Conservation (phyloP, 2,329 filamentous ascomycete genomes). For the Pestalotiopsis sp. region DNA sequence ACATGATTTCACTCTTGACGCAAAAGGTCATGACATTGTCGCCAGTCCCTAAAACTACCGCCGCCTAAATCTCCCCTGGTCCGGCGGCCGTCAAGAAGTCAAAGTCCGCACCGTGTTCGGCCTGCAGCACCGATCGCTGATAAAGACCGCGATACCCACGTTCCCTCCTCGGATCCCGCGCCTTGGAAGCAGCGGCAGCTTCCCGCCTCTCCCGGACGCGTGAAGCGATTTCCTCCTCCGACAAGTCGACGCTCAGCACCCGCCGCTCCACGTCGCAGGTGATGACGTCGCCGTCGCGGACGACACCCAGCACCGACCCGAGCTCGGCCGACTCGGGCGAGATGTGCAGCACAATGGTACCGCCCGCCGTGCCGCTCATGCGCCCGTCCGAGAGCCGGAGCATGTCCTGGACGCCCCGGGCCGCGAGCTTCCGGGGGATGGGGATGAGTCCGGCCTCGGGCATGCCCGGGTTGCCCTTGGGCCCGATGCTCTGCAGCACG, state of each 20-base stretch:
- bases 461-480: constrained; percentile 90
- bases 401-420: constrained; percentile 74
- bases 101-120: constrained; percentile 60
- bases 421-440: constrained; percentile 74
- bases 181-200: constrained; percentile 30
- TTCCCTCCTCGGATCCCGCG: background rate
- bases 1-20: no score
- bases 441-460: constrained; percentile 72
- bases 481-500: constrained; percentile 85
- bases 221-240: constrained; percentile 65
- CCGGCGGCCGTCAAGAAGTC: constrained; percentile 47
- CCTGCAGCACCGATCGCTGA: constrained; percentile 59
- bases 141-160: constrained; percentile 61
- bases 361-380: constrained; percentile 84
- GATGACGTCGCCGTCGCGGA: constrained; percentile 75
- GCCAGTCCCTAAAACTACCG: background rate
- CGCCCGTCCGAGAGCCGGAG: constrained; percentile 83
- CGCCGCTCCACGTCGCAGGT: constrained; percentile 74
- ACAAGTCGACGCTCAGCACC: constrained; percentile 59
- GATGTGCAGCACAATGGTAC: constrained; percentile 87
- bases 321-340: constrained; percentile 79
- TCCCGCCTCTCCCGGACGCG: constrained; percentile 42
- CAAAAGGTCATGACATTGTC: no score
- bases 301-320: constrained; percentile 74
- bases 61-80: background rate